These are phyloP conservation scores for Thalassiosira profunda DNA, from an alignment of 108 stramenopile genomes.

Conservation along the genomic window DNA sequence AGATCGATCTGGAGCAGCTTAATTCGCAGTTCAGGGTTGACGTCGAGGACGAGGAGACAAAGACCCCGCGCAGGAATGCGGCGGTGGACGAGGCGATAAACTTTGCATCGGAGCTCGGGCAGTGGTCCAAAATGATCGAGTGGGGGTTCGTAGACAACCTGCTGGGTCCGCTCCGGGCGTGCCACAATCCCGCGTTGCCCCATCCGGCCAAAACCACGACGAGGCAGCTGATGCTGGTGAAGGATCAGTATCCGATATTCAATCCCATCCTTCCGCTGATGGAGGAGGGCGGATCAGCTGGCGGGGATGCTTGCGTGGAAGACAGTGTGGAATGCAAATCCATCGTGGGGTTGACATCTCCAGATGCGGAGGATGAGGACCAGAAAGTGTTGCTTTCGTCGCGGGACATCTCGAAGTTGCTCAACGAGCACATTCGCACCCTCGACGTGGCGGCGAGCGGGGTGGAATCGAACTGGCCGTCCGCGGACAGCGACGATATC, in stretches of 20 bases:
- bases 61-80: conserved; percentile 73
- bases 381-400: conserved; percentile 10
- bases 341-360: background rate
- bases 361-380: background rate
- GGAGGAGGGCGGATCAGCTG: conserved; percentile 36
- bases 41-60: conserved; percentile 54
- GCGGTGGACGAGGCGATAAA: conserved; percentile 52
- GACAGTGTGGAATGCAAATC: conserved; percentile 1
- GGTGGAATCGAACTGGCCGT: conserved; percentile 4
- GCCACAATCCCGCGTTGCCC: conserved; percentile 41
- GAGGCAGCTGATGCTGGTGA: background rate
- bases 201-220: background rate
- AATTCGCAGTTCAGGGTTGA: conserved; percentile 51
- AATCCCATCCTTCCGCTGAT: conserved; percentile 70
- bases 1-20: conserved; percentile 44
- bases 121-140: conserved; percentile 36
- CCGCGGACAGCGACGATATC: background rate
- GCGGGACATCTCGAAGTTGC: conserved; percentile 30
- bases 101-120: conserved; percentile 32
- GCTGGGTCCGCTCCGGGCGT: background rate
- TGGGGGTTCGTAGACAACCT: background rate
- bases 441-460: conserved; percentile 15
- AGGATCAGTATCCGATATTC: conserved; percentile 40
- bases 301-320: background rate
- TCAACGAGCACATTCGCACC: conserved; percentile 30